These are phyloP conservation scores for Malassezia yamatoensis DNA, from an alignment of 1,284 basidiomycete species.

Conservation along the genomic window DNA sequence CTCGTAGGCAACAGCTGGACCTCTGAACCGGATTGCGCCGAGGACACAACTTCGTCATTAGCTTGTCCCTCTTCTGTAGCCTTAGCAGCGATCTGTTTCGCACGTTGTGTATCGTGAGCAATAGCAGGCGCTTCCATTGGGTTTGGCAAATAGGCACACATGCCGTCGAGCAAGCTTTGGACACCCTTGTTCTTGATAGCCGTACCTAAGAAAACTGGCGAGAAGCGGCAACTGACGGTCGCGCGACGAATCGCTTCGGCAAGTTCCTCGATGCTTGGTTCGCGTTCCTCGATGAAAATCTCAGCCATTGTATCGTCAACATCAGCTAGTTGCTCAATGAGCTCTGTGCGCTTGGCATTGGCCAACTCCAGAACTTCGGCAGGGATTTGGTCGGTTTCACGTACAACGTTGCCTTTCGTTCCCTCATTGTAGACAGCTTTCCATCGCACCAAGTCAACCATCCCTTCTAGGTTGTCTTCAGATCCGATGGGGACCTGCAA, in stretches of 20 bases:
- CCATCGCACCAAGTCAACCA: constrained; percentile 90
- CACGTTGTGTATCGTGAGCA: constrained; percentile 69
- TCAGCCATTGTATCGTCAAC: constrained; percentile 92
- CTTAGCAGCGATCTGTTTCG: constrained; percentile 48
- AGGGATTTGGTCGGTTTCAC: constrained; percentile 83
- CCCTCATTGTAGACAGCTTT: constrained; percentile 91
- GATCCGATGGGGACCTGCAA: constrained; percentile 90
- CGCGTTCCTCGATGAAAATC: constrained; percentile 65
- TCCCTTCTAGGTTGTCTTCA: constrained; percentile 76
- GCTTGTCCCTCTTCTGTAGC: constrained; percentile 29
- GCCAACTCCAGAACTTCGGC: constrained; percentile 53
- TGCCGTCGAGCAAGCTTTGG: constrained; percentile 85
- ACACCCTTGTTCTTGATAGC: constrained; percentile 97
- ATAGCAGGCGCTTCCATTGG: constrained; percentile 70
- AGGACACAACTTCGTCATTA: constrained; percentile 23
- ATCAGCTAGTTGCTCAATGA: constrained; percentile 89
- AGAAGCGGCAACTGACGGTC: constrained; percentile 79
- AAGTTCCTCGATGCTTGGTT: constrained; percentile 56
- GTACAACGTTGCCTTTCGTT: constrained; percentile 73
- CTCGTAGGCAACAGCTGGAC: constrained; percentile 37
- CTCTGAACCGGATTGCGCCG: constrained; percentile 28
- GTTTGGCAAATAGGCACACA: constrained; percentile 87
- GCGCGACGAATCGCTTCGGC: constrained; percentile 74
- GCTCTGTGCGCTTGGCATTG: constrained; percentile 55
- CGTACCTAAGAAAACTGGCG: constrained; percentile 91